A percentile compares a stretch with the other conserved stretches of the same genome.
Conservation (phyloP, 352 stramenopile species). For the Globisporangium solare region DNA sequence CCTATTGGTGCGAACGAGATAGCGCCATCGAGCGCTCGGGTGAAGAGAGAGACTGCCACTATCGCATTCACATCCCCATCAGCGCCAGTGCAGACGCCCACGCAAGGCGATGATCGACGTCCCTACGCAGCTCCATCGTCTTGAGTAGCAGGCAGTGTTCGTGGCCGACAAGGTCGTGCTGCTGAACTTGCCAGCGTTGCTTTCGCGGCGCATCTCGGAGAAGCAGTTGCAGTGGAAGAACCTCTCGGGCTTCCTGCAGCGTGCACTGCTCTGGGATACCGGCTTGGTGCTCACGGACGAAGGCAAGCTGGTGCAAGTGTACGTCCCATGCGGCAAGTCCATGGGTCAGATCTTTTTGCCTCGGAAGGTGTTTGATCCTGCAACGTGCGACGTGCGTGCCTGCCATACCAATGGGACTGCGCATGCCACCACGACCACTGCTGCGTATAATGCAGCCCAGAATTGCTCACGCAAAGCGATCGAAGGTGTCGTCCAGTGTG, state of each 20-base stretch:
- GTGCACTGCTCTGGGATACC: slow-evolving; percentile 67
- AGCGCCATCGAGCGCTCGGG: no score
- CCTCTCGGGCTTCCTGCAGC: slow-evolving; percentile 59
- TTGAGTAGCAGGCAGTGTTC: neutral
- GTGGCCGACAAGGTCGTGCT: neutral
- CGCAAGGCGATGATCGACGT: neutral
- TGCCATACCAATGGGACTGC: neutral
- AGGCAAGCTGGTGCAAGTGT: slow-evolving; percentile 9
- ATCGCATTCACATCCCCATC: no score
- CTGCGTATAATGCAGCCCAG: neutral
- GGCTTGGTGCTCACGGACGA: slow-evolving; percentile 15
- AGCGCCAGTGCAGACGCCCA: no score
- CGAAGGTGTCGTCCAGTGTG: slow-evolving; percentile 3
- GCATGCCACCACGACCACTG: neutral
- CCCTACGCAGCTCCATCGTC: neutral
- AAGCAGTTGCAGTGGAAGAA: slow-evolving; percentile 11
- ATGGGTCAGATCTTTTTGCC: slow-evolving; percentile 9
- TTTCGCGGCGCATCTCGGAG: slow-evolving; percentile 34
- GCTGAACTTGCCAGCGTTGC: slow-evolving; percentile 26
- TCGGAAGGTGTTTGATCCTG: neutral
- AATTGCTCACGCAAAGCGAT: slow-evolving; percentile 5
- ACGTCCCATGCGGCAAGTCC: slow-evolving; percentile 9
- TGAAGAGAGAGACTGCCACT: no score
- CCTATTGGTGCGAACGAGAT: no score
- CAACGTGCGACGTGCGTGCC: slow-evolving; percentile 3